Evolutionary conservation across 129 eudicot species (phyloP).

Genomic region (Apium graveolens): DNA sequence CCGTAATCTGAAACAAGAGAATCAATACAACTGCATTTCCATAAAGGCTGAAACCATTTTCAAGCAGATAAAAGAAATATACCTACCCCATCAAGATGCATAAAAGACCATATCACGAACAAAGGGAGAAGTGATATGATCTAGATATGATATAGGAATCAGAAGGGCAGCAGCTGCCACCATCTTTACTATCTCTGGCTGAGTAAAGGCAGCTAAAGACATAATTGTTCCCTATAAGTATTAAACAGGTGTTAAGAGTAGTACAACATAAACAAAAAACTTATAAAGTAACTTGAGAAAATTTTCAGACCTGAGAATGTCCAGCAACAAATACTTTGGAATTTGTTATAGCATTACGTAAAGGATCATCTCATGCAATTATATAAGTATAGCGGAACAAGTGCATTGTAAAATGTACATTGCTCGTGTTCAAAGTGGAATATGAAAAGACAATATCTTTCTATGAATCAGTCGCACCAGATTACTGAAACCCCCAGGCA

Average conservation of each 20-base stretch:
- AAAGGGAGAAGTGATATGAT: conserved; percentile 69
- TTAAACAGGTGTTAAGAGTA: conserved; percentile 6
- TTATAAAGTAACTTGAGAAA: background rate
- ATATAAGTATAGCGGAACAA: background rate
- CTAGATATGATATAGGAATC: conserved; percentile 89
- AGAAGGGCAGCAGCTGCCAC: conserved; percentile 94
- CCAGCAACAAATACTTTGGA: conserved; percentile 81
- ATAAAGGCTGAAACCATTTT: conserved; percentile 11
- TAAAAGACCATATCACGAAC: conserved; percentile 58
- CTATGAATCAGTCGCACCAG: background rate
- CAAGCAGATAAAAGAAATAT: conserved; percentile 1
- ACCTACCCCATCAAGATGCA: conserved; percentile 74
- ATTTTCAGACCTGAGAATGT: conserved; percentile 75
- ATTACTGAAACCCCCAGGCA: background rate
- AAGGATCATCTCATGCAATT: conserved; percentile 36
- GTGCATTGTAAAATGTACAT: background rate
- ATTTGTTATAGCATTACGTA: conserved; percentile 41
- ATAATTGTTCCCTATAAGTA: conserved; percentile 79
- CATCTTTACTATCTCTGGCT: conserved; percentile 66
- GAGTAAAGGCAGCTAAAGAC: conserved; percentile 89
- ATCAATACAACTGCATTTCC: conserved; percentile 12
- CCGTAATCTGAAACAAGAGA: conserved; percentile 38
- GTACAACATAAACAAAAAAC: background rate
- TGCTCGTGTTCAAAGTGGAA: background rate
- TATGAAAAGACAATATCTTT: background rate